A percentile compares a stretch with the other conserved stretches of the same genome.
These are phyloP conservation scores for Alloteropsis angusta DNA, from an alignment of 202 grass and related monocot genomes.

Conservation along the genomic window DNA sequence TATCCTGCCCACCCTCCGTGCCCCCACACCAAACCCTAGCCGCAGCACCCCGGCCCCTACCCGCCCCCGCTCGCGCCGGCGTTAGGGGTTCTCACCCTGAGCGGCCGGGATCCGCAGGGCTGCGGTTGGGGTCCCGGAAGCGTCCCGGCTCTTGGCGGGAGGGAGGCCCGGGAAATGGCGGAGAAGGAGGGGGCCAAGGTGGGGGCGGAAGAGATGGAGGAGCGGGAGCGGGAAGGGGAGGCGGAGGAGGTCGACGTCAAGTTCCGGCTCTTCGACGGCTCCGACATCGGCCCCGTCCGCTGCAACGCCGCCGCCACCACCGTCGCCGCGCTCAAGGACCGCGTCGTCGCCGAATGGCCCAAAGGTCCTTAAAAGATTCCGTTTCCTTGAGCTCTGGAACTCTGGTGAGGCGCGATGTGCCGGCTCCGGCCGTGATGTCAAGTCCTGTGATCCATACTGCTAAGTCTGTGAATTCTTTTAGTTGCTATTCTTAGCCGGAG, in stretches of 20 bases:
- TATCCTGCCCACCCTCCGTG: constrained; percentile 3
- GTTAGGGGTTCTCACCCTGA: neutral
- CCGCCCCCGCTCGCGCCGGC: neutral
- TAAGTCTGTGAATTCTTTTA: constrained; percentile 18
- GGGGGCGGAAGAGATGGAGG: constrained; percentile 32
- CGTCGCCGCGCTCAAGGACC: constrained; percentile 67
- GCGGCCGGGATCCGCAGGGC: neutral
- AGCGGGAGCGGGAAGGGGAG: constrained; percentile 26
- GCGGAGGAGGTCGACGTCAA: constrained; percentile 63
- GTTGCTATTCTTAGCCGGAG: neutral
- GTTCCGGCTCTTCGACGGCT: constrained; percentile 74
- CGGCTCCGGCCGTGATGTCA: neutral
- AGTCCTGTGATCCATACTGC: constrained; percentile 13
- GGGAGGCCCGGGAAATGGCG: constrained; percentile 27
- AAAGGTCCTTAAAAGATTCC: constrained; percentile 46
- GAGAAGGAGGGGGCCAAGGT: constrained; percentile 30
- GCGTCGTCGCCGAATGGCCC: constrained; percentile 81
- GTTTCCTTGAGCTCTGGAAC: neutral
- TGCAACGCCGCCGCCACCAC: constrained; percentile 60
- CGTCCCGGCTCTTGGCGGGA: neutral
- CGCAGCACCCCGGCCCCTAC: constrained; percentile 11
- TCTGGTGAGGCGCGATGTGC: neutral
- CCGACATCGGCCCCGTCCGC: constrained; percentile 67
- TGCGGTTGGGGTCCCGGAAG: constrained; percentile 7
- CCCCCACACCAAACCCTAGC: constrained; percentile 43